Evolutionary conservation across 1,139 yeast genomes (phyloP).

Genomic region (Yamadazyma mexicana): DNA sequence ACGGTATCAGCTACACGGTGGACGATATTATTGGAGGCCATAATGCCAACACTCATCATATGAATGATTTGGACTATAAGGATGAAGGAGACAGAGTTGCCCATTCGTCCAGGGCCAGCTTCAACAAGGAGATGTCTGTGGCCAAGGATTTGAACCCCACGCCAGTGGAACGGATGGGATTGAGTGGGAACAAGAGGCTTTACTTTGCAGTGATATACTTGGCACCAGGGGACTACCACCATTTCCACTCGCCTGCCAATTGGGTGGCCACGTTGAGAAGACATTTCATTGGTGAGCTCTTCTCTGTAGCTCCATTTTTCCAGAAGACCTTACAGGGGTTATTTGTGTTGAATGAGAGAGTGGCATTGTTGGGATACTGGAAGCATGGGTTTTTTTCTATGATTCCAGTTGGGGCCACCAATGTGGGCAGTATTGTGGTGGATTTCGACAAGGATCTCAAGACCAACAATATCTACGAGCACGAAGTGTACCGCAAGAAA

Average conservation of each 20-base stretch:
- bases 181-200: slow-evolving; percentile 53
- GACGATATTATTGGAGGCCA: slow-evolving; percentile 66
- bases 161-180: slow-evolving; percentile 27
- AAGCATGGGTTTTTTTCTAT: slow-evolving; percentile 94
- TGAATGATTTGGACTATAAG: slow-evolving; percentile 48
- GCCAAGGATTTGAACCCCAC: slow-evolving; percentile 44
- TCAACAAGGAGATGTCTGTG: slow-evolving; percentile 41
- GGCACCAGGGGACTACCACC: slow-evolving; percentile 98
- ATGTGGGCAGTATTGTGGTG: slow-evolving; percentile 91
- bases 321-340: slow-evolving; percentile 84
- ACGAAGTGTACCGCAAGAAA: slow-evolving; percentile 38
- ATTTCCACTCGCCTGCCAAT: slow-evolving; percentile 93
- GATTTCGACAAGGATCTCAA: slow-evolving; percentile 89
- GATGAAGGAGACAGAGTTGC: slow-evolving; percentile 61
- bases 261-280: slow-evolving; percentile 96
- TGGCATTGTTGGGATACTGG: slow-evolving; percentile 94
- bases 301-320: slow-evolving; percentile 95
- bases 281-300: slow-evolving; percentile 94
- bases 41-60: slow-evolving; percentile 28
- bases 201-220: slow-evolving; percentile 90
- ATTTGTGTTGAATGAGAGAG: slow-evolving; percentile 92
- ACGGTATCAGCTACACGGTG: slow-evolving; percentile 71
- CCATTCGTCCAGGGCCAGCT: slow-evolving; percentile 30
- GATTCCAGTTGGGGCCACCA: slow-evolving; percentile 99
- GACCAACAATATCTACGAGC: slow-evolving; percentile 74